phyloP scores from a whole-genome alignment of 805 yeast genomes.

The Naumovozyma castellii region DNA sequence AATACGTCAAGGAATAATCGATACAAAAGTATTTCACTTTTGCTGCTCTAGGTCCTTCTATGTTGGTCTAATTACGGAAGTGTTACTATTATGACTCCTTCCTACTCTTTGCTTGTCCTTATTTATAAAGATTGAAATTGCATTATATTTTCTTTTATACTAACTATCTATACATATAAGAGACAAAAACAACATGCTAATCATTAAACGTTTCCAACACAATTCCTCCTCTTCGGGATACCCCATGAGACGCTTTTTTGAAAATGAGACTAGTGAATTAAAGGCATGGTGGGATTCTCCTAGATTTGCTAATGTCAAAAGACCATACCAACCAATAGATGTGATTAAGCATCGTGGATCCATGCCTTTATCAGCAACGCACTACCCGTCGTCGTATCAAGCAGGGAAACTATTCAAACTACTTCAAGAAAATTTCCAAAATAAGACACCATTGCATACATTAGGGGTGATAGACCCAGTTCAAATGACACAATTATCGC shows the following conservation, averaged over 20 bases:
- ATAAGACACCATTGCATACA: slow-evolving; percentile 43
- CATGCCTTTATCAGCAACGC: slow-evolving; percentile 25
- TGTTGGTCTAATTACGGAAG: no score
- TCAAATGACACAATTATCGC: slow-evolving; percentile 48
- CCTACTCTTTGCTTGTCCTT: no score
- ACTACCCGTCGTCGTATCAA: slow-evolving; percentile 42
- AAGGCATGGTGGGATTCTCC: slow-evolving; percentile 43
- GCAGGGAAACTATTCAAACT: slow-evolving; percentile 43
- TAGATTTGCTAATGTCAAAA: slow-evolving; percentile 37
- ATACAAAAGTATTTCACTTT: no score
- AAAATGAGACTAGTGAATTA: slow-evolving; percentile 30
- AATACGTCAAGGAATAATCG: no score
- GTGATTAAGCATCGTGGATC: slow-evolving; percentile 49
- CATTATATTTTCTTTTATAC: no score
- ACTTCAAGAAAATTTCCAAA: slow-evolving; percentile 33
- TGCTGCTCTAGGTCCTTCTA: no score
- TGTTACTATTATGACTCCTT: no score
- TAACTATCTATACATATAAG: background rate
- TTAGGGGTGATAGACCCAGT: slow-evolving; percentile 56
- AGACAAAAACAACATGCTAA: background rate
- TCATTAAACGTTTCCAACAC: background rate
- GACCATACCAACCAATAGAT: slow-evolving; percentile 45
- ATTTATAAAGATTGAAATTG: background rate
- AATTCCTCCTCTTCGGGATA: background rate
- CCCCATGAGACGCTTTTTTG: slow-evolving; percentile 12